Evolutionary conservation across 176 grass and related monocot genomes (phyloP), one percentile per base, ranked within the genome.

Genomic region (Oryza punctata): DNA sequence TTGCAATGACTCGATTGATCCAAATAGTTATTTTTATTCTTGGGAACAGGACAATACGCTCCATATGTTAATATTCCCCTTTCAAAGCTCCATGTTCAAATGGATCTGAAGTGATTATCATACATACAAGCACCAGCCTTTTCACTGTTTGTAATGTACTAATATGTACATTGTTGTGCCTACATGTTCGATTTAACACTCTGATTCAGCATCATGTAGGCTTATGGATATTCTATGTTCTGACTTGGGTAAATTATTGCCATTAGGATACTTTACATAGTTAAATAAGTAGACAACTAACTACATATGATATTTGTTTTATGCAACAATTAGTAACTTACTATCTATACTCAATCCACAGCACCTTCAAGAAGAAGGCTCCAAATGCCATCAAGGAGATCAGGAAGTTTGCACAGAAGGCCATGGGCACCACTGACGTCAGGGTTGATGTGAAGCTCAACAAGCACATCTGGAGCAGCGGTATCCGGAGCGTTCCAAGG

Each of bases 381-480:
- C 89, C 89, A 0, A 84, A 84, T 1, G 89, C 84, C 40, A 76
- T 87, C 35, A 90, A 90, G 60, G 84, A 86, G 70, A 86, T 86
- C 67, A 86, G 84, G 69, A 86, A 86, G 77, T 86, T 86, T 10
- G 79, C 84, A 0, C 79, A 86, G 74, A 83, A 90, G 84, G 40
- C 84, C 0, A 86, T 90, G 88, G 84, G 88, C 47, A 87, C 75
- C 0, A 70, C 50, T 0, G 84, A 86, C 8, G 75, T 85, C 12
- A 70, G 83, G 6, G 74, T 92, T 0, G 93, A 92, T 79, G 93
- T 95, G 57, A 95, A 95, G 79, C 90, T 95, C 32, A 95, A 95
- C 87, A 95, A 95, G 83, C 93, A 95, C 85, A 90, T 95, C n/a
- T 95, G 90, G 93, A 95, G 90, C 88, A 89, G 87, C 44, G 93